These are phyloP conservation scores for Helichrysum umbraculigerum DNA, from an alignment of 129 eudicot genomes.

Conservation along the genomic window DNA sequence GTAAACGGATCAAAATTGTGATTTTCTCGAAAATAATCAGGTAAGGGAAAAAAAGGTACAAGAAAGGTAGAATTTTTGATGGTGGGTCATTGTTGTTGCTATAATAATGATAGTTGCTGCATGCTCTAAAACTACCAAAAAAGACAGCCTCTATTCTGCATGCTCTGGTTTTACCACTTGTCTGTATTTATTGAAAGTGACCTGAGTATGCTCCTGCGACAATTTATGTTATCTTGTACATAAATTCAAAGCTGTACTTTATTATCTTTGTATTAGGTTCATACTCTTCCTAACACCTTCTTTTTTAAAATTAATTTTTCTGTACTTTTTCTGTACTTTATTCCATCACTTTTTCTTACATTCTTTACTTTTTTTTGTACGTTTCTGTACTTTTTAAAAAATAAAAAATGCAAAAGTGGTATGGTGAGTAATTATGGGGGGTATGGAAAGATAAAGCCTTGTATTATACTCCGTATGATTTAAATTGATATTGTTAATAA, in stretches of 20 bases:
- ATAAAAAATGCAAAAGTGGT: too few species aligned
- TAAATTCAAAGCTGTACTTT: background rate
- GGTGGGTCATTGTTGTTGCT: slow-evolving; percentile 33
- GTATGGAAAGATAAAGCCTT: too few species aligned
- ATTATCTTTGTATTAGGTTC: background rate
- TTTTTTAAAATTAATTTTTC: too few species aligned
- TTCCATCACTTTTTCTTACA: too few species aligned
- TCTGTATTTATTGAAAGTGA: slow-evolving; percentile 32
- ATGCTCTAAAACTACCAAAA: slow-evolving; percentile 25
- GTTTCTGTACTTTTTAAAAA: too few species aligned
- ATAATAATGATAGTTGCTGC: slow-evolving; percentile 38
- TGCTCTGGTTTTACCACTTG: slow-evolving; percentile 36
- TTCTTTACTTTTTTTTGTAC: too few species aligned
- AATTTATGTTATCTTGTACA: slow-evolving; percentile 18
- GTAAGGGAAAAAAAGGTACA: slow-evolving; percentile 21
- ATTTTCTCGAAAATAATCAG: slow-evolving; percentile 4
- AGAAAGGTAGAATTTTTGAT: slow-evolving; percentile 6
- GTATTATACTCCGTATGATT: too few species aligned
- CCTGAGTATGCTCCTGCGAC: slow-evolving; percentile 26
- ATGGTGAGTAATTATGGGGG: too few species aligned
- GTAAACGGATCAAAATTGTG: too few species aligned
- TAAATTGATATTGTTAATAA: background rate
- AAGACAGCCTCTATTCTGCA: slow-evolving; percentile 23
- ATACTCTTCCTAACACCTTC: too few species aligned
- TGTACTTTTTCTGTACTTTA: too few species aligned